Percentiles rank a stretch among this genome's conserved stretches.
phyloP scores from a whole-genome alignment of 2,329 filamentous ascomycete species.

The Xylariaceae sp. region DNA sequence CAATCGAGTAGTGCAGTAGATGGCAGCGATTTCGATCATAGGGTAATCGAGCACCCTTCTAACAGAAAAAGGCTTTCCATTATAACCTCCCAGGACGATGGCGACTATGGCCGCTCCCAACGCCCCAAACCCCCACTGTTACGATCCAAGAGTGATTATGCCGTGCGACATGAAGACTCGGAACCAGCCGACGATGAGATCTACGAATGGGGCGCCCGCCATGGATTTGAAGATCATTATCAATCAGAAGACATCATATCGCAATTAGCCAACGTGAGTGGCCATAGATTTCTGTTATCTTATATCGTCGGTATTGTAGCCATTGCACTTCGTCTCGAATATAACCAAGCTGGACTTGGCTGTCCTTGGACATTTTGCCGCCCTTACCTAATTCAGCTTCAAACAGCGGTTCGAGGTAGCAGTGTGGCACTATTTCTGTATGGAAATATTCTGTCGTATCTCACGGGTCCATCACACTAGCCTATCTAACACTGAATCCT shows the following conservation, averaged over 20 bases:
- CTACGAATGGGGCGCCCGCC: conserved; percentile 67
- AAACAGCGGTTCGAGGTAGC: neutral
- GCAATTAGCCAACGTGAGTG: conserved; percentile 77
- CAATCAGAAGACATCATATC: conserved; percentile 89
- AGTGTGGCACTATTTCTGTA: neutral
- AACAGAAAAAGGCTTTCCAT: conserved; percentile 44
- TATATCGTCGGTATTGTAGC: neutral
- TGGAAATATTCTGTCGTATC: neutral
- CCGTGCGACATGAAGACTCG: conserved; percentile 47
- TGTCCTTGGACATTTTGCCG: neutral
- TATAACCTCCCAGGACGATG: conserved; percentile 39
- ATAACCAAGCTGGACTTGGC: neutral
- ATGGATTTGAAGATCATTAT: conserved; percentile 93
- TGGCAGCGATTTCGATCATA: conserved; percentile 42
- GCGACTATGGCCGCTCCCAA: conserved; percentile 44
- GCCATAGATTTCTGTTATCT: neutral
- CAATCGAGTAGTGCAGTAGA: conserved; percentile 32
- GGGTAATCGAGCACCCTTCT: conserved; percentile 54
- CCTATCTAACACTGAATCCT: neutral
- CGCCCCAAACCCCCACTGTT: conserved; percentile 58
- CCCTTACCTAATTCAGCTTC: neutral
- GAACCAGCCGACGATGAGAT: conserved; percentile 54
- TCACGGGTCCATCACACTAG: neutral
- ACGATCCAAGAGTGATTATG: conserved; percentile 64
- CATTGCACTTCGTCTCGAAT: neutral